Conservation (phyloP, 2,329 filamentous ascomycete genomes). For the Fusarium sp. region DNA sequence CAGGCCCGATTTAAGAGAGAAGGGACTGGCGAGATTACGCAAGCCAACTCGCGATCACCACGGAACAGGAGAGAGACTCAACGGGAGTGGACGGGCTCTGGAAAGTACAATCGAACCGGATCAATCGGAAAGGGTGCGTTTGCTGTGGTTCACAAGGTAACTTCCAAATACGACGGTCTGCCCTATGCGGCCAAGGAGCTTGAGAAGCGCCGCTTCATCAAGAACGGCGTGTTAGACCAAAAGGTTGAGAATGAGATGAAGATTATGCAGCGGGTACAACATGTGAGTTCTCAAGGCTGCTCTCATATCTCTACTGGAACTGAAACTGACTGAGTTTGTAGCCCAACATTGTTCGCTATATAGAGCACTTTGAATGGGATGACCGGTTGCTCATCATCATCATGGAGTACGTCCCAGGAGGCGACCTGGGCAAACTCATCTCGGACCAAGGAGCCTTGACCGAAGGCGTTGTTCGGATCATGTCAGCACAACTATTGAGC, state of each 20-base stretch:
- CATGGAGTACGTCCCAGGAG: conserved; percentile 90
- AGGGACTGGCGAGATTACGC: conserved; percentile 35
- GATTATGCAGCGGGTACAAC: conserved; percentile 88
- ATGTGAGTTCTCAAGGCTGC: conserved; percentile 67
- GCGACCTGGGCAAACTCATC: conserved; percentile 84
- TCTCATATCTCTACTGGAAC: neutral
- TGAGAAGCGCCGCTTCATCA: conserved; percentile 92
- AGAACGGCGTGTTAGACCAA: conserved; percentile 88
- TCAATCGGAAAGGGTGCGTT: conserved; percentile 94
- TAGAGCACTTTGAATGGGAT: conserved; percentile 87
- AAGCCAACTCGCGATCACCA: conserved; percentile 19
- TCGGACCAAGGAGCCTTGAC: conserved; percentile 69
- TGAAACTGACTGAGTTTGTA: conserved; percentile 48
- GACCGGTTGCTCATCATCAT: conserved; percentile 92
- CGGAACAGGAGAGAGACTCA: conserved; percentile 45
- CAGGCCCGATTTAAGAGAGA: conserved; percentile 33
- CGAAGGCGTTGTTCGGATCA: conserved; percentile 76
- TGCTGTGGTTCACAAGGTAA: conserved; percentile 91
- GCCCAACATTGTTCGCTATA: conserved; percentile 91
- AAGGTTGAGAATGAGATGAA: conserved; percentile 98
- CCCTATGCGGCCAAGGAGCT: conserved; percentile 94
- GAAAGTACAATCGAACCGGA: conserved; percentile 84
- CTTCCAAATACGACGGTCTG: conserved; percentile 83
- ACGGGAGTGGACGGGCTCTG: conserved; percentile 84
- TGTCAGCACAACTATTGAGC: conserved; percentile 81